phyloP scores from a whole-genome alignment of 2,329 filamentous ascomycete genomes.

The Aphanocladium album region DNA sequence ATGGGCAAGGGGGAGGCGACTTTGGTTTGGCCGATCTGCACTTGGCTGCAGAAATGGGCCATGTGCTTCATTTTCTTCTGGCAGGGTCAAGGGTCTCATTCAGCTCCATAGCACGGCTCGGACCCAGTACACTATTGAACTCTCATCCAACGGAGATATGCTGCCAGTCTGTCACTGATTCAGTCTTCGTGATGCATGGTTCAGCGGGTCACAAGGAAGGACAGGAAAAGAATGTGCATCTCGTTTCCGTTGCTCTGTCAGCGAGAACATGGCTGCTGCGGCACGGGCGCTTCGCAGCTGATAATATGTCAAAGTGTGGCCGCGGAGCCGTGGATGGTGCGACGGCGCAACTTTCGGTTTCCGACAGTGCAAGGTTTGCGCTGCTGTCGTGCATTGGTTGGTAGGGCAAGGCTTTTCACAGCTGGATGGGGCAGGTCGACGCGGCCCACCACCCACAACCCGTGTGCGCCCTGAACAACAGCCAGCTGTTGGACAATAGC shows the following conservation, averaged over 20 bases:
- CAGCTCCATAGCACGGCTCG: background rate
- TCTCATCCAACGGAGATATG: background rate
- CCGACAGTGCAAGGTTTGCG: background rate
- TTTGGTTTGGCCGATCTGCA: background rate
- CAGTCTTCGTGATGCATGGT: background rate
- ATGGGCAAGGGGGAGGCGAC: background rate
- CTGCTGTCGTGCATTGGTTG: background rate
- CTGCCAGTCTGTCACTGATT: background rate
- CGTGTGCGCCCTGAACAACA: background rate
- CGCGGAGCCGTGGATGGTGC: background rate
- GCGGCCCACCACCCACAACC: background rate
- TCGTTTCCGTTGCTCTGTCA: background rate
- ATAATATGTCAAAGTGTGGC: background rate
- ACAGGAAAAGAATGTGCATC: background rate
- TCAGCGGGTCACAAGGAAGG: background rate
- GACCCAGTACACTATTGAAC: background rate
- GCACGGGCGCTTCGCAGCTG: background rate
- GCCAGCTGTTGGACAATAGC: background rate
- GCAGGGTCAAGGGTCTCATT: background rate
- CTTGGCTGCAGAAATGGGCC: background rate
- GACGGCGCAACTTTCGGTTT: slow-evolving; percentile 6
- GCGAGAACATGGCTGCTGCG: background rate
- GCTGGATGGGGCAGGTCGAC: slow-evolving; percentile 1
- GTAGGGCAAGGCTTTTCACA: background rate
- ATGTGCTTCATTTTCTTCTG: background rate